Conservation (phyloP, 2,329 filamentous ascomycete species). For the Fusarium aywerte region DNA sequence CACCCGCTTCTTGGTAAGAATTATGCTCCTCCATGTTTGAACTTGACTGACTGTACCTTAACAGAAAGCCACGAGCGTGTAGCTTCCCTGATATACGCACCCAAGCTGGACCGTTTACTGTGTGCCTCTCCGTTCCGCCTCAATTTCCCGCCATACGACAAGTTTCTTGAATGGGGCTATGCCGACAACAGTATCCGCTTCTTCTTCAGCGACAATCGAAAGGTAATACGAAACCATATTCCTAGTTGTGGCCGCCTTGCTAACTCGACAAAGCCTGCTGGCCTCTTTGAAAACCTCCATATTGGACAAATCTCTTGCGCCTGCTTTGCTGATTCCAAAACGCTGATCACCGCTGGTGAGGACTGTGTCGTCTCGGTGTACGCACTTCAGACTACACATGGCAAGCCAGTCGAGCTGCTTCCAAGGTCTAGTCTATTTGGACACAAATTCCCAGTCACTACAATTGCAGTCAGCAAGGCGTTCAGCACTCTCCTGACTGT, state of each 20-base stretch:
- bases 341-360: slow-evolving; percentile 88
- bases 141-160: slow-evolving; percentile 91
- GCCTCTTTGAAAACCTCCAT: slow-evolving; percentile 93
- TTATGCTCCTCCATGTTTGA: background rate
- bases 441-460: slow-evolving; percentile 84
- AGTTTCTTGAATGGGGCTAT: slow-evolving; percentile 96
- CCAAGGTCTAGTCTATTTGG: slow-evolving; percentile 87
- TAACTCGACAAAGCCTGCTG: slow-evolving; percentile 66
- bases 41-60: background rate
- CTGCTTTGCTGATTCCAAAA: slow-evolving; percentile 88
- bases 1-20: slow-evolving; percentile 75
- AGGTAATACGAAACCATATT: slow-evolving; percentile 56
- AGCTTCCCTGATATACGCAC: slow-evolving; percentile 78
- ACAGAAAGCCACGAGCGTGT: slow-evolving; percentile 80
- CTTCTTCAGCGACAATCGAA: slow-evolving; percentile 84
- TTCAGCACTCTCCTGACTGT: slow-evolving; percentile 90
- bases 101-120: slow-evolving; percentile 83
- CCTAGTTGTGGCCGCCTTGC: slow-evolving; percentile 25
- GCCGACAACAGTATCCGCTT: slow-evolving; percentile 93
- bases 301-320: slow-evolving; percentile 87
- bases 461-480: slow-evolving; percentile 84
- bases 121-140: slow-evolving; percentile 86
- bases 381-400: slow-evolving; percentile 70
- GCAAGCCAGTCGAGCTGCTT: slow-evolving; percentile 80
- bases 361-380: slow-evolving; percentile 93